A percentile compares a stretch with the other conserved stretches of the same genome.
These are phyloP conservation scores for Epicoccum nigrum DNA, from an alignment of 2,329 filamentous ascomycete genomes.

Conservation along the genomic window DNA sequence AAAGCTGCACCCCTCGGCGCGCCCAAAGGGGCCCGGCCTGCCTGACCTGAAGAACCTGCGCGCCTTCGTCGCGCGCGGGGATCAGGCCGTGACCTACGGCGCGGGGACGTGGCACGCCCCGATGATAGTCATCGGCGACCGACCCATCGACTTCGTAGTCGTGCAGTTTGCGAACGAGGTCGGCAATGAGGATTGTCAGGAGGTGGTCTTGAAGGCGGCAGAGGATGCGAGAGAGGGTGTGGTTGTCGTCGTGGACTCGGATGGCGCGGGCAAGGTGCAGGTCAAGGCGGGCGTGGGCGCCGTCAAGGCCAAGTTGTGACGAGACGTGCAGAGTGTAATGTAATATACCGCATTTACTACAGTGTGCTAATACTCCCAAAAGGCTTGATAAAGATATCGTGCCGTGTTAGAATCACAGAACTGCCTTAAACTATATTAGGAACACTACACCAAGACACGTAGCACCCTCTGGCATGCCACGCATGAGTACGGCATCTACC, in stretches of 20 bases:
- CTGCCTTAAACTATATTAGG: too few species aligned
- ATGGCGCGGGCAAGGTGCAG: conserved; percentile 40
- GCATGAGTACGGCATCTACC: too few species aligned
- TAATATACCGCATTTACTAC: too few species aligned
- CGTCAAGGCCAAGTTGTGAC: conserved; percentile 39
- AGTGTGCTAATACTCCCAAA: too few species aligned
- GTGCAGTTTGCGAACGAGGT: conserved; percentile 88
- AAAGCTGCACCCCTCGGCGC: conserved; percentile 38
- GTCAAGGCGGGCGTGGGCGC: conserved; percentile 45
- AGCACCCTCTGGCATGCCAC: too few species aligned
- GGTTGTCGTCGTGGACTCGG: conserved; percentile 43
- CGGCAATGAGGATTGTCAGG: conserved; percentile 83
- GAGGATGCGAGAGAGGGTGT: conserved; percentile 39
- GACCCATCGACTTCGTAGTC: conserved; percentile 78
- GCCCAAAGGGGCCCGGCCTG: conserved; percentile 60
- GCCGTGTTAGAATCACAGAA: too few species aligned
- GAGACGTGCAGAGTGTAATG: too few species aligned
- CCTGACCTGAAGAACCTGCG: conserved; percentile 74
- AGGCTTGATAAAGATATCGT: too few species aligned
- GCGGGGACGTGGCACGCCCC: conserved; percentile 95
- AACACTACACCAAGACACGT: too few species aligned
- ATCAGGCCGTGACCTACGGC: conserved; percentile 89
- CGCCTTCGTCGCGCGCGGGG: conserved; percentile 78
- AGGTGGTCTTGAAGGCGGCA: conserved; percentile 60
- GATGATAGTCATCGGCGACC: conserved; percentile 82